Evolutionary conservation across 805 yeast species (phyloP).

Genomic region (Zygoascus ofunaensis): DNA sequence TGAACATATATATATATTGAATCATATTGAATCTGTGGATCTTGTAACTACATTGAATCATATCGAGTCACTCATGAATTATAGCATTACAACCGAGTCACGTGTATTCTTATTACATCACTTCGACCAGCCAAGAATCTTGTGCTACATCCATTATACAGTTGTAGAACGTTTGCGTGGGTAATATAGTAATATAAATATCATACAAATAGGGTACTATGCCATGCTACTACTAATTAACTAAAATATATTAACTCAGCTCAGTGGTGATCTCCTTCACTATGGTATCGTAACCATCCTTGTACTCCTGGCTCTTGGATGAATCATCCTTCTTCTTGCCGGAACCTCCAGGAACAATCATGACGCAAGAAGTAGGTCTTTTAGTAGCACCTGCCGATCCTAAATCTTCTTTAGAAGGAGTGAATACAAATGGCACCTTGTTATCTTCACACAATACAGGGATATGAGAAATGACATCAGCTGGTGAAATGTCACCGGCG

Average conservation of each 20-base stretch:
- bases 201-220: too few species aligned
- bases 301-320: slow-evolving; percentile 74
- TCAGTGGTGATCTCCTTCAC: slow-evolving; percentile 66
- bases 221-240: not conserved
- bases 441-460: slow-evolving; percentile 96
- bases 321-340: slow-evolving; percentile 57
- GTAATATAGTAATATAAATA: too few species aligned
- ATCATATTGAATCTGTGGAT: too few species aligned
- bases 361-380: slow-evolving; percentile 97
- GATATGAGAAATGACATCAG: slow-evolving; percentile 92
- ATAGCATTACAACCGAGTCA: too few species aligned
- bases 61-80: too few species aligned
- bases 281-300: slow-evolving; percentile 85
- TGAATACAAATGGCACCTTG: slow-evolving; percentile 82
- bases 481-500: slow-evolving; percentile 97
- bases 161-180: too few species aligned
- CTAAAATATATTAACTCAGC: not conserved
- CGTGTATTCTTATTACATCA: not conserved
- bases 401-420: slow-evolving; percentile 95
- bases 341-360: slow-evolving; percentile 87
- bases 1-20: too few species aligned
- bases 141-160: too few species aligned
- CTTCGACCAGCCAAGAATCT: too few species aligned
- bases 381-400: slow-evolving; percentile 99
- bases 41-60: too few species aligned